phyloP scores from a whole-genome alignment of 495 filamentous ascomycete species.

The Xylaria curta region DNA sequence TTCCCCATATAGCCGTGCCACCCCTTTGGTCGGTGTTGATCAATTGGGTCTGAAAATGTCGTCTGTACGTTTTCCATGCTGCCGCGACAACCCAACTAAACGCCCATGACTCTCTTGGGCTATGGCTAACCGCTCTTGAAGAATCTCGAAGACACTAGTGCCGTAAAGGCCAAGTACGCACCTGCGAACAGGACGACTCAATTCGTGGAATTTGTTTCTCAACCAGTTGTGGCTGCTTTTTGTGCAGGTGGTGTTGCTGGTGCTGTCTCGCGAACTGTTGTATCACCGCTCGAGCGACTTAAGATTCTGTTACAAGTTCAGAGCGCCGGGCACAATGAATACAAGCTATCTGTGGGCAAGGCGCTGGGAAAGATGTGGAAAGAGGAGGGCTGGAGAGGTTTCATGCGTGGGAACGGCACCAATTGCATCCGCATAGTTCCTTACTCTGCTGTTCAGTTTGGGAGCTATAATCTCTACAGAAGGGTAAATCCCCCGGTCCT shows the following conservation, averaged over 20 bases:
- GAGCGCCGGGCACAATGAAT: slow-evolving; percentile 86
- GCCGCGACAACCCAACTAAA: neutral
- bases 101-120: slow-evolving; percentile 15
- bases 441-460: slow-evolving; percentile 97
- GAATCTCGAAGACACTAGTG: slow-evolving; percentile 33
- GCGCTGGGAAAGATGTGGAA: slow-evolving; percentile 92
- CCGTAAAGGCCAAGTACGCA: slow-evolving; percentile 36
- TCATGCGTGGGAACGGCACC: slow-evolving; percentile 96
- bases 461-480: slow-evolving; percentile 97
- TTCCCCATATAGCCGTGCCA: neutral
- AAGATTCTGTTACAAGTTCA: slow-evolving; percentile 99
- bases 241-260: slow-evolving; percentile 95
- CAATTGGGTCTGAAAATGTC: slow-evolving; percentile 39
- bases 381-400: slow-evolving; percentile 94
- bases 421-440: slow-evolving; percentile 98
- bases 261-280: slow-evolving; percentile 95
- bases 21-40: neutral
- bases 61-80: slow-evolving; percentile 37
- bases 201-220: slow-evolving; percentile 61
- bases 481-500: slow-evolving; percentile 61
- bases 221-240: slow-evolving; percentile 90
- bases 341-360: slow-evolving; percentile 87
- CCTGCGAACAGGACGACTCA: slow-evolving; percentile 33
- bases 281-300: slow-evolving; percentile 91
- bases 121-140: slow-evolving; percentile 31